Base-by-base conservation (phyloP, 2,329 filamentous ascomycete genomes). In the Myriosclerotinia duriaeana region DNA sequence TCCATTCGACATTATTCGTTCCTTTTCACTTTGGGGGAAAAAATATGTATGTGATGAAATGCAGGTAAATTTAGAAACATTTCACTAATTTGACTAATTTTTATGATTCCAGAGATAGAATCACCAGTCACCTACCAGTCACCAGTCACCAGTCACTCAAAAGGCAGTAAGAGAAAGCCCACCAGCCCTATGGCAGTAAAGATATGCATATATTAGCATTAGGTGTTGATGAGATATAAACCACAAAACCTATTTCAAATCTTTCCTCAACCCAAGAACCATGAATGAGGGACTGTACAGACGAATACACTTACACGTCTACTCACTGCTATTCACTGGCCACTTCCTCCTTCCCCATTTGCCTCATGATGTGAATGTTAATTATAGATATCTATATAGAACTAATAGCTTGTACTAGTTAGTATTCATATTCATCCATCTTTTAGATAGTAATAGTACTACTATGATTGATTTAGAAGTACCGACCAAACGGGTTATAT, bases 1-100 rank as follows among this genome's bases (percentile, higher is more conserved):
- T 70, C 73, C 73, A 73, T 66, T 48, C 44, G 66, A 69, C 65
- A 69, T 73, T 26, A 52, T 40, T 50, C n/a, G 36, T 50, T 15
- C 56, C 7, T 60, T 26, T 30, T 8, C 42, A 30, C 34, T 36
- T 36, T 34, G 30, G 30, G 30, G 30, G 5, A 34, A 34, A 34
- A 34, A 34, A 5, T 34, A 34, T 34, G 30, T 34, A 6, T 34
- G 30, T 22, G 56, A 48, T 22, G 20, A 26, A 61, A 50, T 50
- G 60, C 9, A 42, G 50, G 48, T 63, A 63, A 63, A 63, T 63
- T 63, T 63, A 63, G 60, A 63, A 63, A 61, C 58, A 50, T 50
- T 61, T 61, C 58, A 50, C n/a, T 50, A 3, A 55, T 14, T 42
- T 14, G 15, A 26, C 12, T 36, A 54, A 54, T 50, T 60, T 38